phyloP scores from a whole-genome alignment of 208 protist genomes.

The Trypanosoma congolense region DNA sequence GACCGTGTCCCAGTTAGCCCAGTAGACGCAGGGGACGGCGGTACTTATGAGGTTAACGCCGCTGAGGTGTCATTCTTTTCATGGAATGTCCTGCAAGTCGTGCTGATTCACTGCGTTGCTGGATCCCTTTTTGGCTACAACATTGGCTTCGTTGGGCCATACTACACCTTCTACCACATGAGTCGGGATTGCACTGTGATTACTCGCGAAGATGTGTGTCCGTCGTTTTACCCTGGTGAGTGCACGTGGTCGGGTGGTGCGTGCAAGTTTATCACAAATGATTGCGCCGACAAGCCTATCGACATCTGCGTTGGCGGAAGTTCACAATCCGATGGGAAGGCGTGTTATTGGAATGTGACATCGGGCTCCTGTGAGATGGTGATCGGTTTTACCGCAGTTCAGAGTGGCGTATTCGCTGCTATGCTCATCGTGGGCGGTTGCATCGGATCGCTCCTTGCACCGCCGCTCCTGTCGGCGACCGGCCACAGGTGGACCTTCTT shows the following conservation, averaged over 20 bases:
- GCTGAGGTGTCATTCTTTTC: conserved; percentile 8
- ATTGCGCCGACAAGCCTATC: neutral
- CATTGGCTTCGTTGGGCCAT: conserved; percentile 22
- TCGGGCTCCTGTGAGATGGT: neutral
- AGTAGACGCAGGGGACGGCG: neutral
- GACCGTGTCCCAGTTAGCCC: neutral
- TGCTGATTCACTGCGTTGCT: conserved; percentile 15
- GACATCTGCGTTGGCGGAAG: neutral
- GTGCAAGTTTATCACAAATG: conserved; percentile 8
- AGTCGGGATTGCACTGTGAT: conserved; percentile 5
- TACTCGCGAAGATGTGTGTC: conserved; percentile 2
- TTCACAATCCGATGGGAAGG: neutral
- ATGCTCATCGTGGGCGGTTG: conserved; percentile 27
- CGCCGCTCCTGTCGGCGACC: conserved; percentile 14
- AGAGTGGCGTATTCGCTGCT: conserved; percentile 30
- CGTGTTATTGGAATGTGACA: conserved; percentile 11
- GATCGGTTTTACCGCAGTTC: conserved; percentile 25
- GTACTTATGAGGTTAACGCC: neutral
- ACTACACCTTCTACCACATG: conserved; percentile 18
- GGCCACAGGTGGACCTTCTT: conserved; percentile 26
- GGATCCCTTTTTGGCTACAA: conserved; percentile 20
- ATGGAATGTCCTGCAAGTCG: conserved; percentile 19
- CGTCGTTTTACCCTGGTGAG: conserved; percentile 1
- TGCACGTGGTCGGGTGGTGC: conserved; percentile 6
- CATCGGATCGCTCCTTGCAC: conserved; percentile 19